Evolutionary conservation across 495 filamentous ascomycete species (phyloP).

Genomic region (Xylaria longipes): DNA sequence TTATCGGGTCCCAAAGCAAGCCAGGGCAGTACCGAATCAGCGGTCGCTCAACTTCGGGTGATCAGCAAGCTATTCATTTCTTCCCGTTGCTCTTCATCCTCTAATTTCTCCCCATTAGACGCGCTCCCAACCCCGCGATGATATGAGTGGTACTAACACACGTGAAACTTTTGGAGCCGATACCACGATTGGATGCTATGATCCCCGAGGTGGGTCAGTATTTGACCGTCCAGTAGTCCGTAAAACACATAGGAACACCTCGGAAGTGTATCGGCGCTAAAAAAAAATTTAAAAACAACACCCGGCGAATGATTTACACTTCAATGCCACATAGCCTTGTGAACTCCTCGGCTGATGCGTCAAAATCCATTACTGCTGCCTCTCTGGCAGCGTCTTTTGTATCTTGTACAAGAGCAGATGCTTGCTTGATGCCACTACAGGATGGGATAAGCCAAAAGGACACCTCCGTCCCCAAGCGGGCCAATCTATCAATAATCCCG

Average conservation of each 20-base stretch:
- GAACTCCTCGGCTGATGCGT: slow-evolving; percentile 30
- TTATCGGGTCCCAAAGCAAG: not conserved
- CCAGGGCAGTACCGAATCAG: not conserved
- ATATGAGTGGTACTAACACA: not conserved
- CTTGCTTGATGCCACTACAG: slow-evolving; percentile 11
- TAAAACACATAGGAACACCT: not conserved
- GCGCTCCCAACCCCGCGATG: not conserved
- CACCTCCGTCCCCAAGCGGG: slow-evolving; percentile 35
- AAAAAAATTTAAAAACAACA: too few species aligned
- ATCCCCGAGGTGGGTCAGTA: not conserved
- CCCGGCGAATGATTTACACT: slow-evolving; percentile 11
- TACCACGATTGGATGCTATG: slow-evolving; percentile 9
- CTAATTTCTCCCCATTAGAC: not conserved
- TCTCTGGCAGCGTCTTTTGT: slow-evolving; percentile 37
- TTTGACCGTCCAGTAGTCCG: not conserved
- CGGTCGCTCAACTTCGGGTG: too few species aligned
- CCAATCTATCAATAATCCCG: slow-evolving; percentile 1
- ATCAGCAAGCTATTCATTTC: too few species aligned
- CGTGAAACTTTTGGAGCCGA: not conserved
- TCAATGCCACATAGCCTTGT: slow-evolving; percentile 39
- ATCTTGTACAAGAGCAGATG: slow-evolving; percentile 28
- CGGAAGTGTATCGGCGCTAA: not conserved
- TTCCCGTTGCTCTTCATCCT: not conserved
- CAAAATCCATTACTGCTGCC: slow-evolving; percentile 28
- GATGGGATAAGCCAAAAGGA: slow-evolving; percentile 41